Evolutionary conservation across 768 basidiomycete genomes (phyloP).

Genomic region (Lactarius hatsudake): DNA sequence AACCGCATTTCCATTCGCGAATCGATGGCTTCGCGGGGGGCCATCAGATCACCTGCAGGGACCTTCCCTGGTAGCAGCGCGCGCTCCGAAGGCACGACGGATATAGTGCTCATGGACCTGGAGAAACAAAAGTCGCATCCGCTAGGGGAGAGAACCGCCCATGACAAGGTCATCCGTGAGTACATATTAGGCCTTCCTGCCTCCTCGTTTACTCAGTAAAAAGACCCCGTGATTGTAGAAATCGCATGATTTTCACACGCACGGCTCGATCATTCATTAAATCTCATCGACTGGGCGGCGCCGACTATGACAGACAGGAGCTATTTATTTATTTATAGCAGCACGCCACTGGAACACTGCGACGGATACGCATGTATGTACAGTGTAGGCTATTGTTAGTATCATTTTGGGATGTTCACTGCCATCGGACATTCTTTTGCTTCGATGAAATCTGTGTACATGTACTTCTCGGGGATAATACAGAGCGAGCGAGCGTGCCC

Average conservation of each 20-base stretch:
- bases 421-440: background rate
- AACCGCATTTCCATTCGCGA: slow-evolving; percentile 21
- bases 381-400: too few relatives aligned
- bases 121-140: background rate
- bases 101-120: background rate
- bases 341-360: too few relatives aligned
- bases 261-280: background rate
- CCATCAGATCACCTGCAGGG: background rate
- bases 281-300: background rate
- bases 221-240: background rate
- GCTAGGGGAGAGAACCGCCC: background rate
- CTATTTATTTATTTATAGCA: background rate
- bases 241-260: background rate
- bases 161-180: slow-evolving; percentile 1
- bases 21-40: background rate
- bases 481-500: background rate
- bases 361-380: too few relatives aligned
- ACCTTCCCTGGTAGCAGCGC: background rate
- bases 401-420: background rate
- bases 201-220: background rate
- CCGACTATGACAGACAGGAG: background rate
- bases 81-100: slow-evolving; percentile 1
- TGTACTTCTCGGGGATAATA: background rate
- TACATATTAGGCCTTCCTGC: background rate
- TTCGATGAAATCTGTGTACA: background rate